phyloP scores from a whole-genome alignment of 2,329 filamentous ascomycete species.

The Lachnellula cervina region DNA sequence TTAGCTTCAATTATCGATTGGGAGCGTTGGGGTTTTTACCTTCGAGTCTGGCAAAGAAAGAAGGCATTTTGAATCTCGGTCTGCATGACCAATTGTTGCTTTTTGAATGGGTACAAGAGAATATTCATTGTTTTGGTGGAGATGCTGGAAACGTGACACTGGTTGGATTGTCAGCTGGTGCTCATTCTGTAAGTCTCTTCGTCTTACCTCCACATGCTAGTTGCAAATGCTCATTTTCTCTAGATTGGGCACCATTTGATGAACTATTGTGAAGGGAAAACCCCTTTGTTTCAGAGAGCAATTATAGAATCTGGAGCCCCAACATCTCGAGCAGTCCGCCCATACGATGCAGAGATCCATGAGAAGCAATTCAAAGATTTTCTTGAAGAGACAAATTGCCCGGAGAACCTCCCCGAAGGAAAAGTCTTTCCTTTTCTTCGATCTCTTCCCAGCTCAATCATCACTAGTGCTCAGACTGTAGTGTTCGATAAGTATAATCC shows the following conservation, averaged over 20 bases:
- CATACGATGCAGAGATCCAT: constrained; percentile 51
- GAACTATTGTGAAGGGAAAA: constrained; percentile 34
- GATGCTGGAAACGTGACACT: constrained; percentile 52
- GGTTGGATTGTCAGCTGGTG: constrained; percentile 56
- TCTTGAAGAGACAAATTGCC: constrained; percentile 33
- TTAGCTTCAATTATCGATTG: constrained; percentile 51
- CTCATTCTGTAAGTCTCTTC: constrained; percentile 47
- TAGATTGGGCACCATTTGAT: constrained; percentile 66
- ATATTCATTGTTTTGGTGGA: constrained; percentile 55
- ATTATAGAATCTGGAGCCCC: constrained; percentile 52
- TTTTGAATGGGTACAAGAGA: constrained; percentile 54
- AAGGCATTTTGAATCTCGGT: constrained; percentile 57
- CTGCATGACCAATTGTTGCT: constrained; percentile 55
- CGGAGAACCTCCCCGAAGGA: constrained; percentile 40
- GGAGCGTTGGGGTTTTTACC: constrained; percentile 61
- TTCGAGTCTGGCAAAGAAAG: constrained; percentile 45
- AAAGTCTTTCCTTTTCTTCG: constrained; percentile 48
- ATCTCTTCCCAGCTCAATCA: constrained; percentile 33
- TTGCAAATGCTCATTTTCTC: not conserved
- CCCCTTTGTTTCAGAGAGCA: constrained; percentile 43
- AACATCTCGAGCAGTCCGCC: constrained; percentile 48
- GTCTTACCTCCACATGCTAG: constrained; percentile 3
- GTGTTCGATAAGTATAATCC: constrained; percentile 41
- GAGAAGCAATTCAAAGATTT: constrained; percentile 51
- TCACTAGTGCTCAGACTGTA: constrained; percentile 36